phyloP scores from a whole-genome alignment of 2,329 filamentous ascomycete genomes.

The Aspergillus oerlinghausenensis region DNA sequence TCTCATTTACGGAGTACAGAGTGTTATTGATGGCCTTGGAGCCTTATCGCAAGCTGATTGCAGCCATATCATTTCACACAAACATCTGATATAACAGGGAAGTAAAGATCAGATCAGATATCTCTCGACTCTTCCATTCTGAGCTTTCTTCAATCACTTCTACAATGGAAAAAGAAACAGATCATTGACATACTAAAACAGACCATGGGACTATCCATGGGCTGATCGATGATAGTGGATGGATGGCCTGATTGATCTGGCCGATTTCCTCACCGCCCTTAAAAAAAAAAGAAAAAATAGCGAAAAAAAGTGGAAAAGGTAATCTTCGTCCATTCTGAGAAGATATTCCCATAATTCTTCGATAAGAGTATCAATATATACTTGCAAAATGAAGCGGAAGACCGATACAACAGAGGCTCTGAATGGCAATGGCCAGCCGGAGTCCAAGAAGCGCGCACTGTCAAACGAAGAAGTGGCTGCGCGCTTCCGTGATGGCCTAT shows the following conservation, averaged over 20 bases:
- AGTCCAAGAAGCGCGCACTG: constrained; percentile 37
- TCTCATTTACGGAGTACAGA: background rate
- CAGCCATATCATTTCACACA: background rate
- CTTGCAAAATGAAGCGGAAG: constrained; percentile 42
- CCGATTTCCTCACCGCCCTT: constrained; percentile 15
- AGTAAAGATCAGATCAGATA: background rate
- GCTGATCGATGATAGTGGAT: constrained; percentile 8
- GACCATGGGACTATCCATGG: constrained; percentile 4
- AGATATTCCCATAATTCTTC: background rate
- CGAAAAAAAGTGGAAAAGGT: constrained; percentile 8
- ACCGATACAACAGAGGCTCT: constrained; percentile 27
- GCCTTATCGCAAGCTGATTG: background rate
- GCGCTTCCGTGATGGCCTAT: constrained; percentile 42
- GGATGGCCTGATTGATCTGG: constrained; percentile 16
- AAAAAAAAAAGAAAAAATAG: background rate
- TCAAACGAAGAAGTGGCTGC: constrained; percentile 35
- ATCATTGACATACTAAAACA: background rate
- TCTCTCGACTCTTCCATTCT: background rate
- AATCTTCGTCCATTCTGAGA: constrained; percentile 4
- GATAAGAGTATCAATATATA: background rate
- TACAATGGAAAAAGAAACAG: background rate
- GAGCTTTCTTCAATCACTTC: background rate
- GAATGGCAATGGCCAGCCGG: constrained; percentile 28
- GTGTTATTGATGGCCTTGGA: background rate
- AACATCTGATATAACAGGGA: background rate